Percentiles rank a stretch among this genome's conserved stretches.
Conservation (phyloP, 306 rosid species). For the Casuarina glauca region DNA sequence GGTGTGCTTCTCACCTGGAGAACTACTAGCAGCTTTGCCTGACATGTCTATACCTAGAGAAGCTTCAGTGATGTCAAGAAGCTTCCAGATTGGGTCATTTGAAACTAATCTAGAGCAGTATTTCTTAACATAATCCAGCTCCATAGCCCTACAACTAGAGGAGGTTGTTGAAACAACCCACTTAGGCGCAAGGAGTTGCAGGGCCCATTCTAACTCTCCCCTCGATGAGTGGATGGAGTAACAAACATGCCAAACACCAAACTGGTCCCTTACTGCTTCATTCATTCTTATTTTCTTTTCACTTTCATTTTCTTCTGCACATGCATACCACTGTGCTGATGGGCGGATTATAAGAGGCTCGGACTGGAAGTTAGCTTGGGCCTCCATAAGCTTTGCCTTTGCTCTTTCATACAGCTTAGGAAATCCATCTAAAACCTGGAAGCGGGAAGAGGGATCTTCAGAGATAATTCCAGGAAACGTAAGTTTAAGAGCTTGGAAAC, state of each 20-base stretch:
- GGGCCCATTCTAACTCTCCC: conserved; percentile 85
- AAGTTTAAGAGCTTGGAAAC: conserved; percentile 53
- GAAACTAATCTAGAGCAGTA: conserved; percentile 48
- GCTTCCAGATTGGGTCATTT: conserved; percentile 53
- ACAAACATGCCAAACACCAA: conserved; percentile 90
- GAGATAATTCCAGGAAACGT: conserved; percentile 57
- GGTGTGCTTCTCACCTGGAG: conserved; percentile 37
- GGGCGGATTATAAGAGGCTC: conserved; percentile 78
- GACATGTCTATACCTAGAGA: conserved; percentile 32
- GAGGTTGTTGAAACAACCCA: conserved; percentile 94
- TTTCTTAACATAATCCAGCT: conserved; percentile 64
- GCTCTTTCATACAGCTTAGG: conserved; percentile 63
- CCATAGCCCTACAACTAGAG: conserved; percentile 75
- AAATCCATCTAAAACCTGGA: conserved; percentile 66
- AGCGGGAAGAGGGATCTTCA: conserved; percentile 68
- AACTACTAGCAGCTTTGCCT: conserved; percentile 26
- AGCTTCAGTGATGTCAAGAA: conserved; percentile 51
- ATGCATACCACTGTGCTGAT: conserved; percentile 82
- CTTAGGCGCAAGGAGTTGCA: conserved; percentile 72
- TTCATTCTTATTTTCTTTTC: conserved; percentile 46
- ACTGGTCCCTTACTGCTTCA: conserved; percentile 69
- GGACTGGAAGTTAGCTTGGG: conserved; percentile 41
- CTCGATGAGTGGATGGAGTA: conserved; percentile 77
- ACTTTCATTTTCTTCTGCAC: conserved; percentile 44
- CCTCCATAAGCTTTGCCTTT: conserved; percentile 48